phyloP scores from a whole-genome alignment of 441 rosid species.

The Geranium incanum region DNA sequence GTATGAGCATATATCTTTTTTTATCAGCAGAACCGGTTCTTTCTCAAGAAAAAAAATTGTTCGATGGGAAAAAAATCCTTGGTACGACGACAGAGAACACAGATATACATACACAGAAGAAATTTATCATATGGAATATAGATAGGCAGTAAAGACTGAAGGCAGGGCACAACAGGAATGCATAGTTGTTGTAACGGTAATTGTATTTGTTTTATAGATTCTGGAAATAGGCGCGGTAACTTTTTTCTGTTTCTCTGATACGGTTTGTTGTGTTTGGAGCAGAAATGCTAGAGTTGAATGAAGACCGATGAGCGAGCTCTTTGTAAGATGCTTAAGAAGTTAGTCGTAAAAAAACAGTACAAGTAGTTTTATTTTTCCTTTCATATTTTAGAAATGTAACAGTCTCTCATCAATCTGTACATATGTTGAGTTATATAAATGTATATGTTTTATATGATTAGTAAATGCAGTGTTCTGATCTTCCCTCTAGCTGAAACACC shows the following conservation, averaged over 20 bases:
- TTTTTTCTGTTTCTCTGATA: neutral
- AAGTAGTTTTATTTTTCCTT: neutral
- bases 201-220: too few relatives aligned
- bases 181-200: neutral
- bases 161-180: neutral
- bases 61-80: neutral
- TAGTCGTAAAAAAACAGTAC: neutral
- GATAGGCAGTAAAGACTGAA: neutral
- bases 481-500: neutral
- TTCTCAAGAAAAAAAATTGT: neutral
- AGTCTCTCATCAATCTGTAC: neutral
- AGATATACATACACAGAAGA: neutral
- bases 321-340: slow-evolving; percentile 16
- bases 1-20: slow-evolving; percentile 7
- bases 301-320: neutral
- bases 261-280: slow-evolving; percentile 13
- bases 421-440: slow-evolving; percentile 18
- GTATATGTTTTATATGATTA: slow-evolving; percentile 21
- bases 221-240: neutral
- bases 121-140: neutral
- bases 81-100: slow-evolving; percentile 8
- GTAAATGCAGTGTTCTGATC: neutral
- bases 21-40: slow-evolving; percentile 14
- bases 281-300: slow-evolving; percentile 15
- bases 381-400: neutral